Percentiles rank a stretch among this genome's conserved stretches.
Evolutionary conservation across 495 filamentous ascomycete species (phyloP).

Genomic region (Lichina pygmaea): DNA sequence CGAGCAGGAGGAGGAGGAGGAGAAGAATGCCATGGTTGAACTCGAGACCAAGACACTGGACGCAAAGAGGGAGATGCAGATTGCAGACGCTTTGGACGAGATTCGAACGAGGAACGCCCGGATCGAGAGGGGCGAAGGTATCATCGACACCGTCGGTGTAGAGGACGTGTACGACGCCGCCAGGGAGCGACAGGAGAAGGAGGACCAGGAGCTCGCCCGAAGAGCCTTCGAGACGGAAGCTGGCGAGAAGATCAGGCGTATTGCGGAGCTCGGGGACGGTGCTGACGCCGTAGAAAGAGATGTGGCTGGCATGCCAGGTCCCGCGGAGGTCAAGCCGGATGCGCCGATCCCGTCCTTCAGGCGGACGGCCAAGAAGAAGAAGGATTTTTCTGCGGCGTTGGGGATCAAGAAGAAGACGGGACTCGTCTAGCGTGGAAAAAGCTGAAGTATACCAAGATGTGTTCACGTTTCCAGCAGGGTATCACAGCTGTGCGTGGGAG

Average conservation of each 20-base stretch:
- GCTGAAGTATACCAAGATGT: not conserved
- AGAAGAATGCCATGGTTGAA: slow-evolving; percentile 50
- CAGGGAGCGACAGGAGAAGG: slow-evolving; percentile 36
- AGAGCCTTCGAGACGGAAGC: slow-evolving; percentile 45
- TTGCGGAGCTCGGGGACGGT: slow-evolving; percentile 11
- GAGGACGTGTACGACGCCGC: slow-evolving; percentile 25
- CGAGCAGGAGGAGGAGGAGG: slow-evolving; percentile 22
- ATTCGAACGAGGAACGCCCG: slow-evolving; percentile 77
- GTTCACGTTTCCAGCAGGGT: not conserved
- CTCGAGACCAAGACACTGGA: slow-evolving; percentile 66
- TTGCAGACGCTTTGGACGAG: slow-evolving; percentile 89
- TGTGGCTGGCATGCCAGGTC: slow-evolving; percentile 2
- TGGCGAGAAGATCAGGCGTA: slow-evolving; percentile 24
- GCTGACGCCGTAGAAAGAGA: slow-evolving; percentile 8
- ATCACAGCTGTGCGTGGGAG: too few relatives aligned
- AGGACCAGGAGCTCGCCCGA: slow-evolving; percentile 66
- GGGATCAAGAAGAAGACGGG: slow-evolving; percentile 77
- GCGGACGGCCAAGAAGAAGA: slow-evolving; percentile 59
- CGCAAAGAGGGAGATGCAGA: slow-evolving; percentile 89
- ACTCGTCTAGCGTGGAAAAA: not conserved
- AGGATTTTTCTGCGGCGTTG: slow-evolving; percentile 37
- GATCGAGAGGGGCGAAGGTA: slow-evolving; percentile 43
- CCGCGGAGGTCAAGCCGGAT: slow-evolving; percentile 9
- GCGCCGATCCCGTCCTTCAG: slow-evolving; percentile 34
- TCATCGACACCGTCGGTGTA: slow-evolving; percentile 19